Base-by-base conservation (phyloP, 202 grass and related monocot genomes). In the Eragrostis tef region DNA sequence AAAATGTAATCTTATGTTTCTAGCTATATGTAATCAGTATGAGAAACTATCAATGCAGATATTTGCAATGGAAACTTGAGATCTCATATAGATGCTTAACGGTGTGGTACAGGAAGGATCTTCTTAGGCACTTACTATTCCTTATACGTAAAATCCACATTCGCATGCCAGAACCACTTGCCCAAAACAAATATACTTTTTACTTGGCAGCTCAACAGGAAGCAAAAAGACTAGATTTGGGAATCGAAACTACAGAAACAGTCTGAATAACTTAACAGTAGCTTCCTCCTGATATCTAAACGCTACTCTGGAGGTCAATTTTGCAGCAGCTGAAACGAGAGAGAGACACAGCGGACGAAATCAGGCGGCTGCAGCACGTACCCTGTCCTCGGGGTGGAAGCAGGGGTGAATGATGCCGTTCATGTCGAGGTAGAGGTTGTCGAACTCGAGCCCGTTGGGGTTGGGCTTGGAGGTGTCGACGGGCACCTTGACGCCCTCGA, bases 401-500 rank as follows among this genome's bases (percentile, higher is more conserved):
- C 96, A 99, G 41, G 96, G 96, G 83, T 99, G 96, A 3, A 98
- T 98, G 57, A 98, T 98, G 36, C 96, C 96, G 76, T 98, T 98
- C 96, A 98, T 95, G 81, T 99, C 93, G 54, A 99, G 92, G 81
- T 99, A 99, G 80, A 99, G 90, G 79, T 99, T 96, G 82, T 99
- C 96, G 76, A 78, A 99, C 79, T 99, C 96, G 79, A 99, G 86
- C 45, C 81, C 41, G 15, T 99, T 99, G 25, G 96, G 96, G 21
- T 99, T 99, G 64, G 90, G 90, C 83, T 87, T 99, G 52, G 96
- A 96, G 54, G 86, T 93, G 83, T 99, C 89, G 64, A 99, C 85
- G 31, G 96, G 96, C 2, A 96, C 82, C 48, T 71, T 39, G 49
- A 99, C 87, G 77, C 96, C 93, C 70, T 96, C 83, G 73, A 99